These are phyloP conservation scores for Saccharum spontaneum DNA, from an alignment of 176 grass and related monocot genomes.

Conservation along the genomic window DNA sequence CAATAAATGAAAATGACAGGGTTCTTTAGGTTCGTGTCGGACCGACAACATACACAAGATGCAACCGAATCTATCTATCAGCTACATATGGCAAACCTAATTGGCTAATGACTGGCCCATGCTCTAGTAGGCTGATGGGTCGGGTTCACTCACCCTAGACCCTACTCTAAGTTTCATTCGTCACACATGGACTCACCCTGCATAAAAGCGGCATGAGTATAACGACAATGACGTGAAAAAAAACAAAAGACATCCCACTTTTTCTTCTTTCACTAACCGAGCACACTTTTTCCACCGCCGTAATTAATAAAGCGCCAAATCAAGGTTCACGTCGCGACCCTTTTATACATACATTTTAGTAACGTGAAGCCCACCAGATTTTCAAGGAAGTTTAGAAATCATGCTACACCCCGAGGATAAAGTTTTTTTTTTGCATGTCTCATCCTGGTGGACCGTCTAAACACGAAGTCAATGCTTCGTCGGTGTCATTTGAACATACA, in stretches of 20 bases:
- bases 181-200: not conserved
- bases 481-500: too few relatives aligned
- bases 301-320: not conserved
- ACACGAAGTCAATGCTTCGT: too few relatives aligned
- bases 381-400: too few relatives aligned
- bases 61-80: not conserved
- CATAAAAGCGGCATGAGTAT: not conserved
- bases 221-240: not conserved
- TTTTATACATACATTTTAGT: too few relatives aligned
- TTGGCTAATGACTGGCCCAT: not conserved
- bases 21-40: not conserved
- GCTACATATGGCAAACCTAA: not conserved
- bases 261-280: not conserved
- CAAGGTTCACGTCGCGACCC: not conserved
- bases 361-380: too few relatives aligned
- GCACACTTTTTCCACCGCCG: not conserved
- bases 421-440: too few relatives aligned
- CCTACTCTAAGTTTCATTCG: not conserved
- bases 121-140: not conserved
- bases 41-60: not conserved
- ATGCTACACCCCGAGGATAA: too few relatives aligned
- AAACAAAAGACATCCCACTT: not conserved
- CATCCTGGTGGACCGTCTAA: too few relatives aligned
- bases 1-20: not conserved
- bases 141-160: not conserved